Base-by-base conservation (phyloP, 345 rosid genomes). In the Populus euphratica region DNA sequence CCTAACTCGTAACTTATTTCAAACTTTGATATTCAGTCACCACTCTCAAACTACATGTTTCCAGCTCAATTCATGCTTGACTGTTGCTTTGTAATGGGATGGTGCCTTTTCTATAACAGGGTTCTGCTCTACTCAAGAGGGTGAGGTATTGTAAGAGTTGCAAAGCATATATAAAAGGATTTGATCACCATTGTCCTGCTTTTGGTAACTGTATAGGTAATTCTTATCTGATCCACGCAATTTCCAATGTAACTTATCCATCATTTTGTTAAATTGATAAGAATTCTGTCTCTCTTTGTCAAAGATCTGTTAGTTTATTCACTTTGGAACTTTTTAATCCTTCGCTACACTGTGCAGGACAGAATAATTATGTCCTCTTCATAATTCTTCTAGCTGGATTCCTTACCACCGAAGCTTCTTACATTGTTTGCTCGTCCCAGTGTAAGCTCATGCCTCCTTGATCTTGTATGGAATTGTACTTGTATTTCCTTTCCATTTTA, bases 201-300 rank as follows among this genome's bases (percentile, higher is more conserved):
- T 89, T 89, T 87, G 95, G 95, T 70, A 91, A 88, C 73, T 91
- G 95, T 77, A 86, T 91, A 68, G 95, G 93, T 89, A 85, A 79
- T 23, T 9, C 44, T 9, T 52, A 8, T 43, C 23, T 25, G 13
- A 64, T 50, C 68, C 65, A 68, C 44, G 18, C 25, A 44, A 47
- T 21, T 33, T 74, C 39, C 52, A 27, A 54, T 62, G 29, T 27
- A 20, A 23, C 27, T 29, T 11, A 25, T 12, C 68, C 35, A 75
- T 67, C 10, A 18, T 49, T 11, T 18, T 71, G 39, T 69, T 6
- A 49, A 23, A 7, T 56, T 39, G 49, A 54, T 36, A 18, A 13
- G 39, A n/a, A 31, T 62, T 70, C 62, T 79, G 49, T n/a, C 49
- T 69, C 67, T 38, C 20, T 77, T 77, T 74, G 10, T 38, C 49